phyloP scores from a whole-genome alignment of 495 filamentous ascomycete genomes.

The Chaetomidium leptoderma region DNA sequence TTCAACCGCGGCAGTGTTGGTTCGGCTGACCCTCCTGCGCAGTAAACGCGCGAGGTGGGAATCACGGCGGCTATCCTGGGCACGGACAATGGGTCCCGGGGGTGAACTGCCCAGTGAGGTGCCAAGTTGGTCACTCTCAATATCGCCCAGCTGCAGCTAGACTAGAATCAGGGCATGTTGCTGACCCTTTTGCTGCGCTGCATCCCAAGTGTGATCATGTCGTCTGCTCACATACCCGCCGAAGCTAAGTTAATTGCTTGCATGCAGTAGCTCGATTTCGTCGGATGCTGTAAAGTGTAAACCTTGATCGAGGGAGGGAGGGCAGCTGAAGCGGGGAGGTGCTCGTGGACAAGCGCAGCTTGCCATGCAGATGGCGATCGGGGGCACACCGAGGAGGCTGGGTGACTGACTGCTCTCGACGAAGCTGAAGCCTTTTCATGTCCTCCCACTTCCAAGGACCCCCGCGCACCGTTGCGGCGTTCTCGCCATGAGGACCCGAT shows the following conservation, averaged over 20 bases:
- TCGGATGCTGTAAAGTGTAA: not conserved
- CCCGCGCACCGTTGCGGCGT: constrained; percentile 9
- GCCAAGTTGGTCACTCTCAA: not conserved
- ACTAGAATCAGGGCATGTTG: not conserved
- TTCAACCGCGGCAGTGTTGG: not conserved
- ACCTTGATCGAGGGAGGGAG: not conserved
- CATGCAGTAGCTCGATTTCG: constrained; percentile 29
- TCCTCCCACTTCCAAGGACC: not conserved
- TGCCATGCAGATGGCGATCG: constrained; percentile 3
- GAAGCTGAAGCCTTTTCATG: not conserved
- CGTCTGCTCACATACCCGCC: constrained; percentile 38
- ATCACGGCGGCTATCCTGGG: constrained; percentile 20
- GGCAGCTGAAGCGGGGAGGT: too few relatives aligned
- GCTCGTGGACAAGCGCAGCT: not conserved
- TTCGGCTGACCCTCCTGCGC: not conserved
- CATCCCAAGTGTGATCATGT: constrained; percentile 22
- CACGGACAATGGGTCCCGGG: not conserved
- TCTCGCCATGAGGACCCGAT: not conserved
- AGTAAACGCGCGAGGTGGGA: constrained; percentile 8
- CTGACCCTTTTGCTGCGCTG: not conserved
- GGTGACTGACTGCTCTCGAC: not conserved
- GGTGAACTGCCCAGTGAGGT: not conserved
- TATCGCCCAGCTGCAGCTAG: constrained; percentile 4
- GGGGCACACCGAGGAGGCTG: too few relatives aligned
- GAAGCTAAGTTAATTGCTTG: constrained; percentile 35